Evolutionary conservation across 1,284 basidiomycete species (phyloP).

Genomic region (Cryptococcus sp.): DNA sequence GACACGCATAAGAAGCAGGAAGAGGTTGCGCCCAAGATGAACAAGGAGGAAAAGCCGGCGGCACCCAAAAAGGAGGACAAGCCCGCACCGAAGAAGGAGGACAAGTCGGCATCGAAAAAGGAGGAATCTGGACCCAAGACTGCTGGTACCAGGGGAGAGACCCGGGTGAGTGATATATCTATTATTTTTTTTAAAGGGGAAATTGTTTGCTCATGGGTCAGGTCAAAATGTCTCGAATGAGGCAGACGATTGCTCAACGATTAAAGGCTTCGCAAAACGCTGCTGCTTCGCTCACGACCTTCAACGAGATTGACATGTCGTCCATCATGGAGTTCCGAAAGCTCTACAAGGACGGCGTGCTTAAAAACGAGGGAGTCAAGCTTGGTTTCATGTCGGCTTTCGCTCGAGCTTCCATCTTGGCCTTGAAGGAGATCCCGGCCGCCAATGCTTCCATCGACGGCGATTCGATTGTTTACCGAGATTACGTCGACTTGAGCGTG

Average conservation of each 20-base stretch:
- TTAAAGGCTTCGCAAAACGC: slow-evolving; percentile 98
- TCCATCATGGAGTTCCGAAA: slow-evolving; percentile 88
- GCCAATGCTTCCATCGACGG: slow-evolving; percentile 92
- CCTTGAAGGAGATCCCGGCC: slow-evolving; percentile 84
- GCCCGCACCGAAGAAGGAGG: slow-evolving; percentile 42
- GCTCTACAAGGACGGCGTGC: slow-evolving; percentile 88
- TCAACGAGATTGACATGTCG: slow-evolving; percentile 99
- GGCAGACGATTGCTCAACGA: slow-evolving; percentile 90
- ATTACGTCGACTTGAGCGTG: slow-evolving; percentile 89
- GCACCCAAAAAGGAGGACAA: slow-evolving; percentile 46
- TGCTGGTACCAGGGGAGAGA: slow-evolving; percentile 63
- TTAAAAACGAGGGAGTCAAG: slow-evolving; percentile 93
- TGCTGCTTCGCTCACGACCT: slow-evolving; percentile 93
- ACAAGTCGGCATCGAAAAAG: slow-evolving; percentile 31
- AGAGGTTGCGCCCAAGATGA: slow-evolving; percentile 51
- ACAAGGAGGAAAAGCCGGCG: slow-evolving; percentile 50
- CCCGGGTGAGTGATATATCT: slow-evolving; percentile 57
- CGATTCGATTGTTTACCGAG: slow-evolving; percentile 91
- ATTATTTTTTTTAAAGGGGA: neutral
- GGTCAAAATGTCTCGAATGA: slow-evolving; percentile 98
- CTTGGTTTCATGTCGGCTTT: slow-evolving; percentile 99
- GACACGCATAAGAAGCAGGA: slow-evolving; percentile 47
- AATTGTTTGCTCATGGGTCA: slow-evolving; percentile 30
- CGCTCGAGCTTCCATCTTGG: slow-evolving; percentile 77
- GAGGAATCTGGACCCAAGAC: slow-evolving; percentile 25